Base-by-base conservation (phyloP, 495 filamentous ascomycete species). In the Elaphomyces granulatus region DNA sequence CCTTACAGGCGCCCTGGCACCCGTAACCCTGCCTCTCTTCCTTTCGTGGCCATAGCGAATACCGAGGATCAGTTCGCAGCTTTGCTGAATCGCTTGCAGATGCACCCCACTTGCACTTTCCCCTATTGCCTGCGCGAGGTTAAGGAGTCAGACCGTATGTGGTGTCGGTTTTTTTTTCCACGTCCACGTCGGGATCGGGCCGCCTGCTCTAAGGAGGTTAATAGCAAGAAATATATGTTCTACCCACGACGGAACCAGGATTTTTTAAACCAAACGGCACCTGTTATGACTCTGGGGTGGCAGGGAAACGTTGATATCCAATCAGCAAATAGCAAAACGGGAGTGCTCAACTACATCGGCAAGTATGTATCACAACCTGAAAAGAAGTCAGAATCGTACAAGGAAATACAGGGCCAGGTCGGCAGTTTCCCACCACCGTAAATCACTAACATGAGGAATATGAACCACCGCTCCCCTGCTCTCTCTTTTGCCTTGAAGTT, bases 341-440 rank as follows among this genome's bases (percentile, higher is more conserved):
- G 23, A 28, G 23, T 28, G 23, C 23, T 28, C 23, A 28, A 39
- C 14, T 39, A 39, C 20, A 30, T 39, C 14, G 9, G 3, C 19
- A 39, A 39, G 20, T 39, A 28, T 20, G 35, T 37, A 16, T 3
- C 35, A 8, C 19, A 37, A 20, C 14, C 18, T 39, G 37, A 39
- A 20, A 30, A 39, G 20, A 32, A 42, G 40, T 28, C 23, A 12
- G 23, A 28, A 12, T 28, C 23, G 23, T 28, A 28, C 23, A 28
- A 28, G 23, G 23, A 28, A 28, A 28, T 28, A 28, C 23, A 28
- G 23, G 23, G 23, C 23, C 23, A 28, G 23, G 23, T 28, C 23
- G 6, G 23, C 12, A 28, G 23, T 12, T 6, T 28, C 23, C 23
- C 12, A 28, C 30, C 23, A n/a, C n/a, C 23, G 23, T 28, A 28